Conservation (phyloP, 2,329 filamentous ascomycete species). For the Knufia petricola region DNA sequence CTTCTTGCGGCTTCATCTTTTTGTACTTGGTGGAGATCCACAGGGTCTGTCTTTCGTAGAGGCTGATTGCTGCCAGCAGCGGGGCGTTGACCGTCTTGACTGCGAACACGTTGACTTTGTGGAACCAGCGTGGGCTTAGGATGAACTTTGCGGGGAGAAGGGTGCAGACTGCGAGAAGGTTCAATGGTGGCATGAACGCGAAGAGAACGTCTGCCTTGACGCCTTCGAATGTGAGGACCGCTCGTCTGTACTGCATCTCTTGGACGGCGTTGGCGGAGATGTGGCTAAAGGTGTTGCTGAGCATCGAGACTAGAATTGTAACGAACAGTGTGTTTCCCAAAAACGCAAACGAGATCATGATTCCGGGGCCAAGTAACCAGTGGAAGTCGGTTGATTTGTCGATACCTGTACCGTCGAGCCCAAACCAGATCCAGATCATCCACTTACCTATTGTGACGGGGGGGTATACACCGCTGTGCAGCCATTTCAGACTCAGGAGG, state of each 20-base stretch:
- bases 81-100: constrained; percentile 68
- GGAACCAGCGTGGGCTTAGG: constrained; percentile 76
- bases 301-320: constrained; percentile 80
- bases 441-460: constrained; percentile 69
- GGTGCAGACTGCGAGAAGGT: constrained; percentile 64
- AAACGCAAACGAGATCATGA: constrained; percentile 80
- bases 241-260: constrained; percentile 74
- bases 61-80: constrained; percentile 59
- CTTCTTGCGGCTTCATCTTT: background rate
- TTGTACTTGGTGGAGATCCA: constrained; percentile 40
- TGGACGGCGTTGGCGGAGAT: constrained; percentile 67
- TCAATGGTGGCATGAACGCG: constrained; percentile 74
- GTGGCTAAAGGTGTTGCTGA: constrained; percentile 72
- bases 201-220: constrained; percentile 79
- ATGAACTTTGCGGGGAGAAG: constrained; percentile 68
- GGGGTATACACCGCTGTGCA: constrained; percentile 55
- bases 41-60: constrained; percentile 59
- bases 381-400: constrained; percentile 60
- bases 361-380: constrained; percentile 62
- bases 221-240: constrained; percentile 73
- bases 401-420: constrained; percentile 63
- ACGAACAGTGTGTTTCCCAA: constrained; percentile 76
- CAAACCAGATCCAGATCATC: constrained; percentile 94
- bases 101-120: constrained; percentile 74
- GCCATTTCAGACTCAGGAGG: constrained; percentile 67